Evolutionary conservation across 768 basidiomycete species (phyloP), one percentile per base, ranked within the genome.

Genomic region (Lactifluus rugatus): DNA sequence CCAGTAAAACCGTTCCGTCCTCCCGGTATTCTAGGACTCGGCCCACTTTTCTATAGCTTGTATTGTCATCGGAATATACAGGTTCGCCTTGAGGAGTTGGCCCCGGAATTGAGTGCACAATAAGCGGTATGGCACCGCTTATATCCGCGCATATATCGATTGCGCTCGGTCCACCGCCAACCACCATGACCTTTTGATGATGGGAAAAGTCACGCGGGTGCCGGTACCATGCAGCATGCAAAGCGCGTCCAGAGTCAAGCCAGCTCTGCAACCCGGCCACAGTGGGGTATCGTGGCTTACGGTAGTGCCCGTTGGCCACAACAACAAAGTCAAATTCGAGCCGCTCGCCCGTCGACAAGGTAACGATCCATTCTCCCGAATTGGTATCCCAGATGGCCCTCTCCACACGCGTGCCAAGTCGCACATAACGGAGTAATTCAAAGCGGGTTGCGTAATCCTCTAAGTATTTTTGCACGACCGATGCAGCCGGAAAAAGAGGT

Each of bases 231-330:
- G 80, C 78, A 0, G 89, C 80, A 68, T 93, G 89, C 2, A 70
- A 74, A 0, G 83, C 85, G 54, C 72, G 78, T 23, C 77, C 72
- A 4, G 70, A 63, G 1, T 68, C 68, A 1, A 83, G 64, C 89
- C 89, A 91, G 11, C 70, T 58, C 13, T 71, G 68, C 5, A 91
- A 65, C 0, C 89, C 89, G 3, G 82, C 79, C 9, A 76, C 75
- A 44, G 70, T 58, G 2, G 88, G 88, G 57, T 81, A 78, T 19
- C 80, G 78, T 1, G 90, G 90, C 9, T 77, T 64, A 42, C 75
- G 75, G 67, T 87, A 83, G 66, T 89, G 89, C 0, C 90, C 90
- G 57, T 87, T 91, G 44, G 85, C 85, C 28, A 89, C 76, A 28
- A 92, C 68, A 37, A 92, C 67, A n/a, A 80, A 72, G 64, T 92